Evolutionary conservation across 1,139 yeast species (phyloP).

Genomic region (Candida sp.): DNA sequence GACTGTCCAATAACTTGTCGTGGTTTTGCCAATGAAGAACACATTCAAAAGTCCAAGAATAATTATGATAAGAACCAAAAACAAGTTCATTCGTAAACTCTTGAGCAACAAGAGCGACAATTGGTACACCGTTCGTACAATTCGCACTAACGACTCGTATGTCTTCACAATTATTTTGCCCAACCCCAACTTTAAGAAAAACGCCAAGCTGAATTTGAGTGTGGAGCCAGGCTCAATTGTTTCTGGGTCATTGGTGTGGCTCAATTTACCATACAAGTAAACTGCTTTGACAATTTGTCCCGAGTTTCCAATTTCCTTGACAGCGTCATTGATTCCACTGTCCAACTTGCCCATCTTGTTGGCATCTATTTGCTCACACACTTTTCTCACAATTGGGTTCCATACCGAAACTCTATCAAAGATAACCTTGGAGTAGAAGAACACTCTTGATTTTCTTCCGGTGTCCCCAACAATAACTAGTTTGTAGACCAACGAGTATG

Average conservation of each 20-base stretch:
- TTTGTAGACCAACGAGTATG: constrained; percentile 49
- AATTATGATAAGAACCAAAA: constrained; percentile 41
- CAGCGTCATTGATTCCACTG: constrained; percentile 22
- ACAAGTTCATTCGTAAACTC: constrained; percentile 36
- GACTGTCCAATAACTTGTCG: constrained; percentile 70
- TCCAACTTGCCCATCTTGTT: constrained; percentile 25
- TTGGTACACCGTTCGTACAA: not conserved
- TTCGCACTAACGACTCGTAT: not conserved
- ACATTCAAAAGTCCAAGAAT: constrained; percentile 55
- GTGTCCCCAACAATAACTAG: constrained; percentile 57
- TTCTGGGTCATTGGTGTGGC: constrained; percentile 31
- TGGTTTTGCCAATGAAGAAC: constrained; percentile 54
- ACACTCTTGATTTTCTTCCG: constrained; percentile 49
- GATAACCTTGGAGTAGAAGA: constrained; percentile 46
- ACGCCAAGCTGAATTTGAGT: constrained; percentile 14
- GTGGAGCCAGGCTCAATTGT: constrained; percentile 19
- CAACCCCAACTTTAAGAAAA: constrained; percentile 12
- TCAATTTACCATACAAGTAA: constrained; percentile 64
- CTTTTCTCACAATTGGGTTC: constrained; percentile 20
- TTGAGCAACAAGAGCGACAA: constrained; percentile 10
- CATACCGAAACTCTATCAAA: constrained; percentile 21
- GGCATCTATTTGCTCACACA: constrained; percentile 19
- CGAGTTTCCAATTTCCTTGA: constrained; percentile 51
- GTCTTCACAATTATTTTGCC: constrained; percentile 3
- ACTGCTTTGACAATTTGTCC: constrained; percentile 71